Base-by-base conservation (phyloP, 2,329 filamentous ascomycete genomes). In the Verticillium nonalfalfae region DNA sequence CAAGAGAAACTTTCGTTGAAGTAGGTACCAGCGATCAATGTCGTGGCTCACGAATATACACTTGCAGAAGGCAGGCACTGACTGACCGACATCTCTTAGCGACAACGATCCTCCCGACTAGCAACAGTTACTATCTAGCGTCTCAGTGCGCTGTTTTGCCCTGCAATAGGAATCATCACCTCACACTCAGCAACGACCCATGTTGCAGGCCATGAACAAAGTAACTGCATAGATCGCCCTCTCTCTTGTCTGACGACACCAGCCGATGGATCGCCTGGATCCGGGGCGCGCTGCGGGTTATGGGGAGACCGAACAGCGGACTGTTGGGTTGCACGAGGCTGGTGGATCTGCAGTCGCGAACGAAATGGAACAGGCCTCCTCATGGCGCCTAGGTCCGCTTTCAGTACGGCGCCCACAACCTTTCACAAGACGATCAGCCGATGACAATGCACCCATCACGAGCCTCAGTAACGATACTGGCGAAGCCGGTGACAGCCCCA, bases 401-500 rank as follows among this genome's bases (percentile, higher is more conserved):
- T 56, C 54, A 15, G 54, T 56, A 15, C 26, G 54, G 14, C 54
- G 26, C 7, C 54, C 54, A 21, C 9, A 11, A 10, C 54, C 54
- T 7, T 35, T 56, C 31, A 34, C 54, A 15, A 56, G 54, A 35
- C 54, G 54, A 56, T 18, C 33, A 14, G 54, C 18, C 33, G 9
- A 14, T 31, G 33, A 35, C n/a, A 56, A 34, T 11, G 7, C 45
- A 21, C 11, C 7, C 18, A 52, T 5, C 9, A 52, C 18, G 10
- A 11, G 4, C 45, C 21, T 11, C 7, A 13, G 18, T 18, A 52
- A 11, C 45, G 9, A 26, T 4, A 4, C 26, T 31, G 54, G 26
- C 14, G 54, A 21, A 9, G 31, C 33, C 4, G 45, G 50, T 18
- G 74, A 78, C 56, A 79, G 76, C 21, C 80, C 81, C 38, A 85